Evolutionary conservation across 2,329 filamentous ascomycete species (phyloP).

Genomic region (Alternaria angustiovoidea): DNA sequence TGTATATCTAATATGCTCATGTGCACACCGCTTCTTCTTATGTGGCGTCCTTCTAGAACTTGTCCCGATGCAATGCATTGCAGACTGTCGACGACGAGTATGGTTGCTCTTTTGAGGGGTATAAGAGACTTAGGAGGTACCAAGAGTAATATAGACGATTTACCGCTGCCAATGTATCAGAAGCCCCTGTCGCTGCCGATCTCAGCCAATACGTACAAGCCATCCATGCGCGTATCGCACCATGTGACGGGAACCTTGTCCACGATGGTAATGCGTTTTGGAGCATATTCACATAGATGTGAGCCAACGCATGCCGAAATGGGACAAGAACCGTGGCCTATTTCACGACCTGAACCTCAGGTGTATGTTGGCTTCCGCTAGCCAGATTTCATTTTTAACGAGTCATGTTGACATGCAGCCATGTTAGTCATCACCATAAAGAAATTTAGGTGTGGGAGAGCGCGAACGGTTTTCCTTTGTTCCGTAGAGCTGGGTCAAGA

Average conservation of each 20-base stretch:
- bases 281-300: background rate
- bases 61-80: background rate
- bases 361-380: background rate
- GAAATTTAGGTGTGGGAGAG: background rate
- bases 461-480: slow-evolving; percentile 3
- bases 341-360: background rate
- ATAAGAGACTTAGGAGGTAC: background rate
- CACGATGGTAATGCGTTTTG: background rate
- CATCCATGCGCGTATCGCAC: background rate
- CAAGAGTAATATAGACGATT: background rate
- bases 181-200: background rate
- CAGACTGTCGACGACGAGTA: background rate
- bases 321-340: background rate
- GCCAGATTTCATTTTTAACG: background rate
- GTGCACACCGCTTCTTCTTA: slow-evolving; percentile 1
- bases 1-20: background rate
- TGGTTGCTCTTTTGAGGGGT: background rate
- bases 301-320: background rate
- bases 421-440: background rate
- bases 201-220: background rate
- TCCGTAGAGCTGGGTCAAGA: background rate
- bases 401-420: background rate
- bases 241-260: background rate
- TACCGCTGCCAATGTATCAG: background rate
- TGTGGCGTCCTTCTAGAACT: background rate